Evolutionary conservation across 108 stramenopile genomes (phyloP).

Genomic region (Skeletonema grethae): DNA sequence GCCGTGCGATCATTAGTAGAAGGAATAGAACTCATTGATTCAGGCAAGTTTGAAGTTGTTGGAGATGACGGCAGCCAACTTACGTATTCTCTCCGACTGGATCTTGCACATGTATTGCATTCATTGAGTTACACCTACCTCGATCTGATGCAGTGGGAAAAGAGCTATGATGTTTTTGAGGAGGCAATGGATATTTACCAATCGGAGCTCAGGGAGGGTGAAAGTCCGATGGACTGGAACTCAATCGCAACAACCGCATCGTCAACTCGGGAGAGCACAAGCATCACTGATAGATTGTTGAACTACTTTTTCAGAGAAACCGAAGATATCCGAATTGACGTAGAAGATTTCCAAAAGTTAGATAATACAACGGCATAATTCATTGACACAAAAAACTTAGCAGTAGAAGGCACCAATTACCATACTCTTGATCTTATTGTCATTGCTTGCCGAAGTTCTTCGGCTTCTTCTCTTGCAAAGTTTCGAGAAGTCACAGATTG

Average conservation of each 20-base stretch:
- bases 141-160: conserved; percentile 19
- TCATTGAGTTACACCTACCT: conserved; percentile 16
- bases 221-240: conserved; percentile 3
- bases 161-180: conserved; percentile 12
- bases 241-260: not conserved
- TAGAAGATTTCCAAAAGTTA: not conserved
- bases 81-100: conserved; percentile 1
- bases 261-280: not conserved
- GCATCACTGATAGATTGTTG: conserved; percentile 2
- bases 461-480: too few relatives aligned
- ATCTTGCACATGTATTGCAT: conserved; percentile 21
- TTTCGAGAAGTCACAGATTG: too few relatives aligned
- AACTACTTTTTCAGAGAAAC: not conserved
- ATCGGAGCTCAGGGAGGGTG: conserved; percentile 3
- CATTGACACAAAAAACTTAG: too few relatives aligned
- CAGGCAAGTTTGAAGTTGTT: not conserved
- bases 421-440: too few relatives aligned
- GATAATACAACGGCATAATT: not conserved
- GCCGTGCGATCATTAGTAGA: conserved; percentile 3
- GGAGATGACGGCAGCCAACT: conserved; percentile 2
- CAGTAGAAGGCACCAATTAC: too few relatives aligned
- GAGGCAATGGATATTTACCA: conserved; percentile 17
- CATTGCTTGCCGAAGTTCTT: too few relatives aligned
- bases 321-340: not conserved
- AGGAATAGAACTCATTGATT: not conserved